phyloP scores from a whole-genome alignment of 768 basidiomycete species.

The Amanita molliuscula region DNA sequence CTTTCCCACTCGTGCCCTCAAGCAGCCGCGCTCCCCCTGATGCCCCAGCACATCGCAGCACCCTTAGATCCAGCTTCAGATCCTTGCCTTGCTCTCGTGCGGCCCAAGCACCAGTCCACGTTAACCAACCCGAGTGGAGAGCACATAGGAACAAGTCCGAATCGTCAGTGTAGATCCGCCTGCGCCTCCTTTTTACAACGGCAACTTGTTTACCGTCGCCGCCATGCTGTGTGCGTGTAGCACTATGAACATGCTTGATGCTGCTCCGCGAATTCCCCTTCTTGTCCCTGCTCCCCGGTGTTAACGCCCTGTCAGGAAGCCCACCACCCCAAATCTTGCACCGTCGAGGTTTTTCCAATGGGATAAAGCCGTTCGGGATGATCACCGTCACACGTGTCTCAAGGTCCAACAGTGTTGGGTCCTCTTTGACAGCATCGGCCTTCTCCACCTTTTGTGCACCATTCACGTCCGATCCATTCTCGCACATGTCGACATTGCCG shows the following conservation, averaged over 20 bases:
- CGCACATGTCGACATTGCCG: constrained; percentile 5
- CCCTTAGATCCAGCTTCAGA: constrained; percentile 10
- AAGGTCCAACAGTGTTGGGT: constrained; percentile 21
- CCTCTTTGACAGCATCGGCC: constrained; percentile 6
- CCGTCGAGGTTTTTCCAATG: constrained; percentile 37
- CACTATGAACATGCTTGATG: background rate
- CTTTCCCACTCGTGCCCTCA: constrained; percentile 18
- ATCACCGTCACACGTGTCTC: constrained; percentile 43
- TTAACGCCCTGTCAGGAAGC: constrained; percentile 20
- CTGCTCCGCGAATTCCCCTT: background rate
- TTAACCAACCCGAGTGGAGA: constrained; percentile 52
- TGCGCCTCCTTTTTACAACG: background rate
- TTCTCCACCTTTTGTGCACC: constrained; percentile 9
- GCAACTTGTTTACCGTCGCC: constrained; percentile 1
- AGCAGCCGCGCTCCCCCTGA: constrained; percentile 10
- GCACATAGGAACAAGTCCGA: constrained; percentile 63
- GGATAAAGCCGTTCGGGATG: constrained; percentile 51
- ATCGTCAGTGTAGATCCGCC: constrained; percentile 64
- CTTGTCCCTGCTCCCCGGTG: background rate
- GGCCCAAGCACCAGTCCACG: constrained; percentile 31
- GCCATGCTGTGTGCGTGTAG: background rate
- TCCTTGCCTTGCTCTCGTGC: constrained; percentile 30
- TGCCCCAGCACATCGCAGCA: constrained; percentile 15
- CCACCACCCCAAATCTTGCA: constrained; percentile 70
- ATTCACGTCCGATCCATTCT: constrained; percentile 10